Percentiles rank a stretch among this genome's conserved stretches.
These are phyloP conservation scores for Sphaerobolus stellatus DNA, from an alignment of 1,284 basidiomycete species.

Conservation along the genomic window DNA sequence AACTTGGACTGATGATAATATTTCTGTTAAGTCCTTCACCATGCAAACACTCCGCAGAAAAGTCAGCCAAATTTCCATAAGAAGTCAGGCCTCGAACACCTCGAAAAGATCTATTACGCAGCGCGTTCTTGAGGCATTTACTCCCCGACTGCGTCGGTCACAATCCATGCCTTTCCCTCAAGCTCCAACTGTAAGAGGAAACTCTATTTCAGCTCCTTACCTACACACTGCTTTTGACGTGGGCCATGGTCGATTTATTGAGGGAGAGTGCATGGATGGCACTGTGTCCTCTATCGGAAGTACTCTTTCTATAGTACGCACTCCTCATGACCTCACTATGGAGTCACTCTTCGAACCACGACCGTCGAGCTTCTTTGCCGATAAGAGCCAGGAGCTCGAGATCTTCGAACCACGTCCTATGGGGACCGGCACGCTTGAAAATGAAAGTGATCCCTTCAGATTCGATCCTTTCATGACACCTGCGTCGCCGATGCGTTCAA, in stretches of 20 bases:
- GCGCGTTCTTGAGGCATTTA: background rate
- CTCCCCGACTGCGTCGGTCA: background rate
- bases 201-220: background rate
- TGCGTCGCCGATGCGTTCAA: too few relatives aligned
- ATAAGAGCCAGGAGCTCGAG: background rate
- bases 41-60: background rate
- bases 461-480: too few relatives aligned
- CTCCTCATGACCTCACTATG: too few relatives aligned
- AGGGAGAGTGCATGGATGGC: background rate
- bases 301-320: background rate
- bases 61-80: background rate
- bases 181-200: background rate
- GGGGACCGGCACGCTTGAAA: too few relatives aligned
- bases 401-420: background rate
- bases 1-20: too few relatives aligned
- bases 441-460: too few relatives aligned
- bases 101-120: background rate
- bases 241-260: background rate
- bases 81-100: background rate
- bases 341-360: background rate
- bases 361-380: background rate
- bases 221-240: background rate
- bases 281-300: background rate
- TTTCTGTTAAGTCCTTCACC: too few relatives aligned
- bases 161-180: background rate